A percentile compares a stretch with the other conserved stretches of the same genome.
phyloP scores from a whole-genome alignment of 1,139 yeast genomes.

The Geotrichum carabidarum region DNA sequence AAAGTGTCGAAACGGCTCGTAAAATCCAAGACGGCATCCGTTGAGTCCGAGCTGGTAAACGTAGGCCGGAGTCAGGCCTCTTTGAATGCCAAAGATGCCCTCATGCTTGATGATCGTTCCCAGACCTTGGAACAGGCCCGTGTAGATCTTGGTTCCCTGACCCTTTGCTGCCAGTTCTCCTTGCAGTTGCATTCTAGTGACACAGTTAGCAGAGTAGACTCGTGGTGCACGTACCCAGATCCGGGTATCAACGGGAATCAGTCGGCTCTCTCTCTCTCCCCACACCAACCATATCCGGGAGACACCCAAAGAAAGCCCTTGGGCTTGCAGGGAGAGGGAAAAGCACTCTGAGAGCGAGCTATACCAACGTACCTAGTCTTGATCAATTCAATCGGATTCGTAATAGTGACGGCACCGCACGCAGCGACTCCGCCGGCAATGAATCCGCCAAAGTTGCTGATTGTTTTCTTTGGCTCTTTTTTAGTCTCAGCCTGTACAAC shows the following conservation, averaged over 20 bases:
- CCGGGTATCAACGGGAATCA: constrained; percentile 2
- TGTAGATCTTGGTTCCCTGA: constrained; percentile 54
- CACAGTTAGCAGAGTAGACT: too few relatives aligned
- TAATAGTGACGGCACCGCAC: constrained; percentile 94
- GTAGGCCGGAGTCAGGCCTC: constrained; percentile 63
- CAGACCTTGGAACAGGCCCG: constrained; percentile 82
- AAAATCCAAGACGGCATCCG: constrained; percentile 89
- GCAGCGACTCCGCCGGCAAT: constrained; percentile 94
- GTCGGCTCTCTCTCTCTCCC: neutral
- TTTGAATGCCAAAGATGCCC: constrained; percentile 82
- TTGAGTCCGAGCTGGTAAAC: constrained; percentile 83
- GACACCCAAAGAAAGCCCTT: neutral
- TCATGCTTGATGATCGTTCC: constrained; percentile 69
- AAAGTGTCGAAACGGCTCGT: constrained; percentile 73
- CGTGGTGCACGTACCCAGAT: neutral
- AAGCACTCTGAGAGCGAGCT: neutral
- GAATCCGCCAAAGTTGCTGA: constrained; percentile 67
- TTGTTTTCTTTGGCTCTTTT: constrained; percentile 20
- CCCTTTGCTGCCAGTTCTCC: constrained; percentile 71
- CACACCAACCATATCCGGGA: neutral
- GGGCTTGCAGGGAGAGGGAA: neutral
- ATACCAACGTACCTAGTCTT: constrained; percentile 48
- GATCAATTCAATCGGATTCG: constrained; percentile 90
- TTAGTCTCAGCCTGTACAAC: neutral
- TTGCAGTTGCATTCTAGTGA: constrained; percentile 78